phyloP scores from a whole-genome alignment of 2,329 filamentous ascomycete genomes.

The Colletotrichum orchidophilum region DNA sequence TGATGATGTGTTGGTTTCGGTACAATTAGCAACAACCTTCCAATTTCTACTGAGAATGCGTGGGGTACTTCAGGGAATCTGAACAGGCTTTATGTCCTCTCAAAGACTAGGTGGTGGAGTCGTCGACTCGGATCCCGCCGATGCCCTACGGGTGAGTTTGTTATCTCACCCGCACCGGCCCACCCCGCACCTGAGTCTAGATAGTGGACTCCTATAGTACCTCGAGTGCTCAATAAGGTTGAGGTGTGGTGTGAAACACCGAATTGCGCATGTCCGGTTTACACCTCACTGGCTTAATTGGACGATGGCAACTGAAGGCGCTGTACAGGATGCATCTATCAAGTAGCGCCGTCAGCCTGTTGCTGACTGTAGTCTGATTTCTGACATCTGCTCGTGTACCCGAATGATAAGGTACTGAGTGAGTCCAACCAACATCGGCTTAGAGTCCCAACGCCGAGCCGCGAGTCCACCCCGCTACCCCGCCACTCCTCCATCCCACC shows the following conservation, averaged over 20 bases:
- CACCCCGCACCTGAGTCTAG: constrained; percentile 9
- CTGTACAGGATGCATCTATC: too few species aligned
- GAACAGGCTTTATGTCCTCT: background rate
- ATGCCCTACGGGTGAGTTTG: constrained; percentile 1
- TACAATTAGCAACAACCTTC: background rate
- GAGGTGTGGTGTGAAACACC: background rate
- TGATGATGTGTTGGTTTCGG: background rate
- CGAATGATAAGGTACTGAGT: background rate
- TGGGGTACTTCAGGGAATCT: rapidly evolving
- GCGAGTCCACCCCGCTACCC: constrained; percentile 2
- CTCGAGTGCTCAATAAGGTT: constrained; percentile 4
- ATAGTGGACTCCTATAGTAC: background rate
- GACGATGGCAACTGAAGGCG: too few species aligned
- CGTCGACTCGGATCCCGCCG: constrained; percentile 30
- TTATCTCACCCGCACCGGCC: constrained; percentile 19
- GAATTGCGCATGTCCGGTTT: constrained; percentile 1
- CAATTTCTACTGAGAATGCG: background rate
- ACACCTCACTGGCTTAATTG: background rate
- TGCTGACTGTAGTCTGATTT: background rate
- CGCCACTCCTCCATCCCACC: background rate
- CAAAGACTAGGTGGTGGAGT: background rate
- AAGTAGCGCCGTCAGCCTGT: background rate
- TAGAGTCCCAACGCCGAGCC: constrained; percentile 4
- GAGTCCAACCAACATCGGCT: background rate
- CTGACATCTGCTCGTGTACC: background rate